Conservation (phyloP, 2,329 filamentous ascomycete genomes). For the Ceratocystis huliohia region DNA sequence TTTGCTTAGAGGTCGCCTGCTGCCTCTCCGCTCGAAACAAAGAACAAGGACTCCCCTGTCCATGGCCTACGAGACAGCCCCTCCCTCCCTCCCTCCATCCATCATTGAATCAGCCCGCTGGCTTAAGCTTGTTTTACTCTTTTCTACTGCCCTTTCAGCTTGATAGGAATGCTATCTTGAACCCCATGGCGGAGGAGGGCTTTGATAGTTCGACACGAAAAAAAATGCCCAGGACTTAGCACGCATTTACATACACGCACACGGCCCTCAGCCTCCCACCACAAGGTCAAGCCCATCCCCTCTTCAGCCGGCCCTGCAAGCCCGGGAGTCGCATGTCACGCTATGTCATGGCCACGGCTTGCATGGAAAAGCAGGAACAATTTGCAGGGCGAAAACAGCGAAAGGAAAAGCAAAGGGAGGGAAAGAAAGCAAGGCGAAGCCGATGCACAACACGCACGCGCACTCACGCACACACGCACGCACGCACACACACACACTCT, state of each 20-base stretch:
- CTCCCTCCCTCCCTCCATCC: not conserved
- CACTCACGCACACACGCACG: not conserved
- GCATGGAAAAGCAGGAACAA: no score
- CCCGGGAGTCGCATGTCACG: not conserved
- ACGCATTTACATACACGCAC: no score
- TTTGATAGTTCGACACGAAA: not conserved
- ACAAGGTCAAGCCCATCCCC: no score
- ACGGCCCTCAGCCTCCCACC: no score
- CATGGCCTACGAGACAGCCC: not conserved
- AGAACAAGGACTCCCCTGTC: constrained; percentile 1
- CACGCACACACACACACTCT: not conserved
- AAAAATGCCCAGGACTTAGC: not conserved
- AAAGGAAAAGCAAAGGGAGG: not conserved
- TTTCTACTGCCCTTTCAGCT: not conserved
- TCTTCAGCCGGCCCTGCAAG: no score
- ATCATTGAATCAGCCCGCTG: not conserved
- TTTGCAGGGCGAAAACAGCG: not conserved
- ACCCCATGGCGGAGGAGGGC: not conserved
- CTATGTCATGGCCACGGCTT: not conserved
- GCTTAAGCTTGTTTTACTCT: constrained; percentile 1
- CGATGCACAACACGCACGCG: not conserved
- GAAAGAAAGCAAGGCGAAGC: not conserved
- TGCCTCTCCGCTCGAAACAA: not conserved
- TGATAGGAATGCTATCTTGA: not conserved
- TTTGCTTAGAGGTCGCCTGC: not conserved